phyloP scores from a whole-genome alignment of 2,329 filamentous ascomycete genomes.

The Nemania diffusa region DNA sequence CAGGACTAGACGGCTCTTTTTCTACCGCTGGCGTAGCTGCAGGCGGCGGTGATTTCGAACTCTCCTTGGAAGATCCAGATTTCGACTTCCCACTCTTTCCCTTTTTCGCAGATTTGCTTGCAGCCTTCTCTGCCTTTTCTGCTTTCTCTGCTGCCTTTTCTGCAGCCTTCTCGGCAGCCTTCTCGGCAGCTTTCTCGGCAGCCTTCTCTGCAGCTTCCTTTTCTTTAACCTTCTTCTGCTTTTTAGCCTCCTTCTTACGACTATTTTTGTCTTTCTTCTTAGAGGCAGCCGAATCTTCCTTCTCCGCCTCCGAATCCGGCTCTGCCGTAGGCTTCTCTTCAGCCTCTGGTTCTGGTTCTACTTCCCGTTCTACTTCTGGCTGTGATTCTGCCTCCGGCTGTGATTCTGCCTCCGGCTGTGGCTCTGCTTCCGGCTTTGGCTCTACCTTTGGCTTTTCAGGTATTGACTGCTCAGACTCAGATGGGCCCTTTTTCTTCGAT shows the following conservation, averaged over 20 bases:
- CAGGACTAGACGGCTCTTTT: slow-evolving; percentile 24
- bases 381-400: no score
- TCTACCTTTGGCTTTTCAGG: slow-evolving; percentile 20
- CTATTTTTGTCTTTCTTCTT: slow-evolving; percentile 28
- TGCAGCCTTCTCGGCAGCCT: no score
- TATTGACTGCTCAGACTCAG: slow-evolving; percentile 25
- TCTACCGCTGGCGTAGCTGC: slow-evolving; percentile 4
- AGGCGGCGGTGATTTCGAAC: slow-evolving; percentile 16
- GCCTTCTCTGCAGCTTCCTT: slow-evolving; percentile 27
- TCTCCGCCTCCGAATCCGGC: slow-evolving; percentile 16
- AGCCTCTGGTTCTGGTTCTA: slow-evolving; percentile 1
- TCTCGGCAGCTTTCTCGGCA: no score
- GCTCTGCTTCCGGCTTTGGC: slow-evolving; percentile 6
- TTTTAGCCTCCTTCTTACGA: slow-evolving; percentile 28
- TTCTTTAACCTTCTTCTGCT: slow-evolving; percentile 25
- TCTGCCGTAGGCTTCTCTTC: slow-evolving; percentile 16
- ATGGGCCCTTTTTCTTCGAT: slow-evolving; percentile 17
- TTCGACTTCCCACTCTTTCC: slow-evolving; percentile 28
- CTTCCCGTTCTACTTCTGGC: not conserved
- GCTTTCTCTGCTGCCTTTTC: not conserved
- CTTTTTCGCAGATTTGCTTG: slow-evolving; percentile 32
- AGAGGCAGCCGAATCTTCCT: slow-evolving; percentile 10
- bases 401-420: no score
- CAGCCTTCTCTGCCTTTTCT: slow-evolving; percentile 24
- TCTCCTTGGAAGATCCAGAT: slow-evolving; percentile 12